phyloP scores from a whole-genome alignment of 345 rosid species.

The Eucalyptus rudis region DNA sequence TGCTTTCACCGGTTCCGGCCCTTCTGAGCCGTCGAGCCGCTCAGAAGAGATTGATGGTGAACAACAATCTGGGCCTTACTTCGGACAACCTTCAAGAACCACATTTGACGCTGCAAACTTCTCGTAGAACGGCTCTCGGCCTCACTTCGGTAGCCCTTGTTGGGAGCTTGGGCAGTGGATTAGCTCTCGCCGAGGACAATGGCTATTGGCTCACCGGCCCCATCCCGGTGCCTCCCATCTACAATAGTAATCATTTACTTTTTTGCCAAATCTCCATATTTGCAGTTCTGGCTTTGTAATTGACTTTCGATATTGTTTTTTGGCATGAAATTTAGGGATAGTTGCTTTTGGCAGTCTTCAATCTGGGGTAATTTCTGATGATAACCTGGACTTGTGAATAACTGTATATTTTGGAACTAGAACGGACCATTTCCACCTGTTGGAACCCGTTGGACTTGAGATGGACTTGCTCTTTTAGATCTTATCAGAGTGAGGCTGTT shows the following conservation, averaged over 20 bases:
- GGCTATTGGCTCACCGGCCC: slow-evolving; percentile 58
- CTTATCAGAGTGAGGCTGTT: neutral
- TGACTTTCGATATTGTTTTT: neutral
- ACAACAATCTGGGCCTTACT: neutral
- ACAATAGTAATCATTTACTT: slow-evolving; percentile 42
- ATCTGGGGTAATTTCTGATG: neutral
- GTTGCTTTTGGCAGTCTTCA: neutral
- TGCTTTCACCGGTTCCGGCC: slow-evolving; percentile 5
- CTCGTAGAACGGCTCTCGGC: slow-evolving; percentile 51
- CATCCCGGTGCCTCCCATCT: slow-evolving; percentile 44
- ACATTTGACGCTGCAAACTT: slow-evolving; percentile 12
- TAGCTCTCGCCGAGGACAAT: slow-evolving; percentile 54
- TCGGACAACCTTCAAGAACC: slow-evolving; percentile 1
- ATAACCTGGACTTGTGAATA: neutral
- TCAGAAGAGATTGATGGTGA: neutral
- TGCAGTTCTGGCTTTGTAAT: neutral
- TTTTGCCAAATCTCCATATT: neutral
- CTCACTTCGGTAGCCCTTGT: slow-evolving; percentile 32
- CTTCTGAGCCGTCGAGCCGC: neutral
- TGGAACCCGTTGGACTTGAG: neutral
- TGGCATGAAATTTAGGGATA: neutral
- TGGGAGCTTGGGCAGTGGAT: slow-evolving; percentile 9
- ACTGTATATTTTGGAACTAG: neutral
- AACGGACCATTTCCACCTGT: neutral
- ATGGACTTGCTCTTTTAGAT: neutral